Base-by-base conservation (phyloP, 2,329 filamentous ascomycete species). In the Byssochlamys sp. region DNA sequence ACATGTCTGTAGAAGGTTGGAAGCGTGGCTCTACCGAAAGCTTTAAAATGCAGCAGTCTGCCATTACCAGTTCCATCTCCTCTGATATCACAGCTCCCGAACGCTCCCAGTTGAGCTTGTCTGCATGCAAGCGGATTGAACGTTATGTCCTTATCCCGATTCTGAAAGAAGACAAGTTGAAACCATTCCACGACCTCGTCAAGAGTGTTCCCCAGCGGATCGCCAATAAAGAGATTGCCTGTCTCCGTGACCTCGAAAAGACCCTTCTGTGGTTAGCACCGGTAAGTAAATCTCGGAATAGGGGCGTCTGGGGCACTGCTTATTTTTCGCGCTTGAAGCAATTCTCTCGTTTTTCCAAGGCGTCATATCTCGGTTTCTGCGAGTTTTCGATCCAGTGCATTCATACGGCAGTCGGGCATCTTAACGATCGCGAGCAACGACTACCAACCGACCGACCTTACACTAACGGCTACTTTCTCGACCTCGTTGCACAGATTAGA, bases 401-500 rank as follows among this genome's bases (percentile, higher is more conserved):
- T 71, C 89, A 95, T 80, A 87, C 90, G 62, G 94, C 90, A 59
- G 89, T 95, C 74, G 86, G 90, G 74, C 87, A 87, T 74, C 81
- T 96, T 63, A 87, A 84, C 79, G 90, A 95, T 71, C 85, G 85
- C 71, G 91, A 97, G 73, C 89, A 92, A 77, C 86, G 87, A 64
- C 85, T 90, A 72, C 88, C 89, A 59, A 80, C 84, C 75, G 92
- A 97, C 75, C 86, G 88, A 67, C 90, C 91, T 64, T 97, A 96
- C 80, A 94, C 87, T 81, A 90, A 89, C 82, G 90, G 90, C 71
- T 97, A 97, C 77, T 96, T 96, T 73, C 87, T 96, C 77, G 92
- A 97, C 78, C 85, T 97, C 60, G 87, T 95, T 73, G 90, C 95
- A 73, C 91, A 96, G 83, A 91, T 96, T 67, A 84, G 86, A 71